phyloP scores from a whole-genome alignment of 306 rosid species.

The Calophaca sinica region DNA sequence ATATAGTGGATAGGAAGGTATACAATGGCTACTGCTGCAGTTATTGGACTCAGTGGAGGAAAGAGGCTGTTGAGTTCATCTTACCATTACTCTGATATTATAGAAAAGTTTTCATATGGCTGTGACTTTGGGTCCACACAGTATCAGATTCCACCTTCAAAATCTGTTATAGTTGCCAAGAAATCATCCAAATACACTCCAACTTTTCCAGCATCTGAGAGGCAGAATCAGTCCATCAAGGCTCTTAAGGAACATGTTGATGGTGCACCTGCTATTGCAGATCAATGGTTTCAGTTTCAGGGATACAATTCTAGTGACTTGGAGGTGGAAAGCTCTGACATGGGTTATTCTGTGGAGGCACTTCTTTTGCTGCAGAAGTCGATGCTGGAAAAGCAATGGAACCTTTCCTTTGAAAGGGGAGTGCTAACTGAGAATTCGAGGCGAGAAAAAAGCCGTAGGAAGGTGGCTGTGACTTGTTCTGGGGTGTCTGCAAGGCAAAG shows the following conservation, averaged over 20 bases:
- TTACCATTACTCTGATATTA: slow-evolving; percentile 70
- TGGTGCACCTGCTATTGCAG: slow-evolving; percentile 52
- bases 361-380: slow-evolving; percentile 93
- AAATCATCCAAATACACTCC: slow-evolving; percentile 62
- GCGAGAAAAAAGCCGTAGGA: slow-evolving; percentile 44
- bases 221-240: slow-evolving; percentile 61
- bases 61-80: slow-evolving; percentile 88
- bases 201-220: slow-evolving; percentile 55
- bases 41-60: slow-evolving; percentile 83
- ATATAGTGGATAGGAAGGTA: slow-evolving; percentile 52
- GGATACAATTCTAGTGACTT: slow-evolving; percentile 45
- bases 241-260: slow-evolving; percentile 75
- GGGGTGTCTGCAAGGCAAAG: slow-evolving; percentile 97
- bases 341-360: slow-evolving; percentile 76
- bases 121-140: slow-evolving; percentile 64
- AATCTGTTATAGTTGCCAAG: slow-evolving; percentile 59
- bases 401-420: slow-evolving; percentile 70
- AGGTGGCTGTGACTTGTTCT: slow-evolving; percentile 79
- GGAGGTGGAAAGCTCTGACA: slow-evolving; percentile 65
- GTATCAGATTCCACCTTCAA: slow-evolving; percentile 61
- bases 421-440: slow-evolving; percentile 44
- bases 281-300: slow-evolving; percentile 59
- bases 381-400: slow-evolving; percentile 97
- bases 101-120: slow-evolving; percentile 67
- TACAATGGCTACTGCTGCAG: slow-evolving; percentile 93